Base-by-base conservation (phyloP, 2,329 filamentous ascomycete species). In the Calonectria pseudoreteaudii region DNA sequence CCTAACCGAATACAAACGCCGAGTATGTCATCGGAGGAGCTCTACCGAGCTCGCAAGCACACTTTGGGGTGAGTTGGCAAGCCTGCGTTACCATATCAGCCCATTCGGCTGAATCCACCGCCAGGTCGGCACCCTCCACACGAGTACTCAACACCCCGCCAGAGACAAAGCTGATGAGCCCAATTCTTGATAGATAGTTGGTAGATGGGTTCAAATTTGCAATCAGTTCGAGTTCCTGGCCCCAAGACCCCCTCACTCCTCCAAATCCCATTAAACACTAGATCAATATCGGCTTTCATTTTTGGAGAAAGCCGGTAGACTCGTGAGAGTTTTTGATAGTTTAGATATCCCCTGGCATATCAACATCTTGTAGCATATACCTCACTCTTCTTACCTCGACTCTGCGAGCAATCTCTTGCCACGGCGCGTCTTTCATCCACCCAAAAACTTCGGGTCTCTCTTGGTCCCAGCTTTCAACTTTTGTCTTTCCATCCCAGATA, bases 341-440 rank as follows among this genome's bases (percentile, higher is more conserved):
- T 34, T 13, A 66, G 11, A 41, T 26, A 30, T 11, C 50, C 50
- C 28, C 16, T 38, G 13, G 14, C n/a, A 11, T 41, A n/a, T 53
- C 62, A 23, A 64, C 31, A 9, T 64, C 67, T 16, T 20, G 38
- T 44, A 70, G n/a, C 16, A 65, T 64, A 18, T 50, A 72, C 28
- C 44, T 68, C 23, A 72, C 38, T 26, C n/a, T 36, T 47, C 53
- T 62, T 23, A 68, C 28, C 44, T 72, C 70, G 26, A 72, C 34
- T 34, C 26, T 65, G 41, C 64, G 68, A 9, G 65, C 38, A 7
- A 3, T 20, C n/a, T 44, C 38, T 13, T 64, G 68, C 64, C 64
- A 68, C 7, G 70, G 52, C 9, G 41, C 20, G n/a, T 68, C 20
- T 11, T 30, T 38, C 52, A 72, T 60, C 64, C 47, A 72, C 10